These are phyloP conservation scores for Russula virescens DNA, from an alignment of 768 basidiomycete genomes.

Conservation along the genomic window DNA sequence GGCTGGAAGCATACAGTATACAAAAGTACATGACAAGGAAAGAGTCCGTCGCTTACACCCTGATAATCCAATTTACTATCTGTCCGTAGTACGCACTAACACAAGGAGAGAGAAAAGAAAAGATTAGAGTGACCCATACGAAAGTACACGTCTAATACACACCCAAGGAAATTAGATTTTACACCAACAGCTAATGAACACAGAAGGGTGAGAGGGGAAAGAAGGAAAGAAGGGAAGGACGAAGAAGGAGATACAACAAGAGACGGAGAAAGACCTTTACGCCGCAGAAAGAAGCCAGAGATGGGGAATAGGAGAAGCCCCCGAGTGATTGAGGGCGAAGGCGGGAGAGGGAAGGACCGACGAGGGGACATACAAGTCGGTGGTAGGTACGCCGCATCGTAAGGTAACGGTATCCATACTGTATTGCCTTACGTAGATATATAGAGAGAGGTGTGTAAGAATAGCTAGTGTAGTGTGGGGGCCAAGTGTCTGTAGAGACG, in stretches of 20 bases:
- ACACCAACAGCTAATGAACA: conserved; percentile 2
- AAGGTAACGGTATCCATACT: neutral
- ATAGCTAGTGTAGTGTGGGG: neutral
- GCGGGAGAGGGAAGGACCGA: no score
- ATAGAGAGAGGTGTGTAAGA: neutral
- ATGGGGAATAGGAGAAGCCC: neutral
- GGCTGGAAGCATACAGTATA: no score
- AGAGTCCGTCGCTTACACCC: no score
- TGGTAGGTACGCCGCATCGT: neutral
- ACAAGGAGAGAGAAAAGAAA: no score
- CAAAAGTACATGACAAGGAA: no score
- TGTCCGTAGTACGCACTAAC: no score
- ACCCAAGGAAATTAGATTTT: conserved; percentile 14
- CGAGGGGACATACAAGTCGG: neutral
- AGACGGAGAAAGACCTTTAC: neutral
- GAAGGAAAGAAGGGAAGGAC: neutral
- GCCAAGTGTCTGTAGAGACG: neutral
- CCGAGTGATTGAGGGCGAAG: neutral
- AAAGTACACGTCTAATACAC: conserved; percentile 3
- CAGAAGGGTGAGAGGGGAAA: neutral
- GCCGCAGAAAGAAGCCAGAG: neutral
- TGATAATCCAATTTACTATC: no score
- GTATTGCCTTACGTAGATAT: neutral
- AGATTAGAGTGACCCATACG: conserved; percentile 39
- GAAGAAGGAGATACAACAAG: neutral